Base-by-base conservation (phyloP, 352 stramenopile species). In the Pythium rhizo-oryzae region DNA sequence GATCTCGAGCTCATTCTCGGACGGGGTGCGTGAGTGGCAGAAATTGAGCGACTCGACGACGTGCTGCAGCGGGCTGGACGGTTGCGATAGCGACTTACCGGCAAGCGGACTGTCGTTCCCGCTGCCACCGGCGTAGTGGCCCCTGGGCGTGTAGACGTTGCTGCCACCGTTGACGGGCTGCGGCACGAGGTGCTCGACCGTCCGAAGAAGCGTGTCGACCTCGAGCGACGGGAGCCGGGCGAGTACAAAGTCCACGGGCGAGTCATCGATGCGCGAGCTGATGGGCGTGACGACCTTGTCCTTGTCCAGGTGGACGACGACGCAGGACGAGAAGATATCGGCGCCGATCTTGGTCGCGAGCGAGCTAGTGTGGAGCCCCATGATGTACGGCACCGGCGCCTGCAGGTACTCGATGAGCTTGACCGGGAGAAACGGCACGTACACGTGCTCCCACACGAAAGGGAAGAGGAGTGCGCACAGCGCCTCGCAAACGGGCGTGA, bases 391-490 rank as follows among this genome's bases (percentile, higher is more conserved):
- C 23, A 94, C 79, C 12, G 90, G 90, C 5, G 90, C 90, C 72
- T 94, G 82, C 11, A 97, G 64, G 62, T 94, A 96, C 55, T 97
- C 84, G 51, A 94, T 89, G 39, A 97, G 65, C 63, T 90, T 84
- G 41, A 90, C 75, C 0, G 90, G 90, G 2, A 95, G 82, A 41
- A 96, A 89, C 19, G 90, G 88, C 13, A 96, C 88, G 72, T 93
- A 96, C 24, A 95, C 88, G 69, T 97, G 89, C 50, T 91, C 82
- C 88, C 89, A 97, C 1, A 60, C 77, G 41, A 97, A 94, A 6
- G 90, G 90, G 60, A 91, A 96, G 35, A 97, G 66, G 46, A 97
- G 68, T n/a, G 84, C 77, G 47, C 72, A 83, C 12, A 96, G 75
- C 9, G 90, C 88, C 67, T 97, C 87, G 37, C 84, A 91, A 33